Evolutionary conservation across 768 basidiomycete genomes (phyloP).

Genomic region (Psilocybe cyanescens): DNA sequence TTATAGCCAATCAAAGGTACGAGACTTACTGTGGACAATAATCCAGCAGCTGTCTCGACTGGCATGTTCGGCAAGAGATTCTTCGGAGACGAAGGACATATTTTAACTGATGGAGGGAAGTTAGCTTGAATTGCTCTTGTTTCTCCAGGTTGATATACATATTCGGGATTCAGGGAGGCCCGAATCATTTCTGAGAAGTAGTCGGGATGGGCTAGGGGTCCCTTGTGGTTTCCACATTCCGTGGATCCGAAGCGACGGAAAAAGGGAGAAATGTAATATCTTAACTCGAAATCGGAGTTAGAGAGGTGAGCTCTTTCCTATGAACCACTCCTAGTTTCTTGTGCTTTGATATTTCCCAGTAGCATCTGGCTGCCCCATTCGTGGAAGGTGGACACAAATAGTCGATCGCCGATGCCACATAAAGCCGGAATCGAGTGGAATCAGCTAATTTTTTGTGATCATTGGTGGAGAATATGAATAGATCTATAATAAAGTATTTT

Average conservation of each 20-base stretch:
- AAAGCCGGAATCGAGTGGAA: no score
- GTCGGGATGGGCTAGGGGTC: constrained; percentile 16
- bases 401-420: no score
- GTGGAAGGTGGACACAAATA: neutral
- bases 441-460: no score
- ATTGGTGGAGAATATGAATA: neutral
- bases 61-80: constrained; percentile 35
- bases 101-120: constrained; percentile 4
- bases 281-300: constrained; percentile 24
- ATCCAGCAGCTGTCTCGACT: constrained; percentile 51
- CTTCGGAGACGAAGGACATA: constrained; percentile 35
- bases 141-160: constrained; percentile 22
- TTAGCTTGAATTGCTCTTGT: neutral
- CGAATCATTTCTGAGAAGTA: constrained; percentile 6
- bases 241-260: constrained; percentile 12
- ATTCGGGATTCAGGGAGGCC: constrained; percentile 21
- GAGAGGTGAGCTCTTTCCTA: constrained; percentile 36
- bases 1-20: neutral
- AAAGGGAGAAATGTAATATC: neutral
- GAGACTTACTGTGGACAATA: constrained; percentile 72
- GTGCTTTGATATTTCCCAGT: neutral
- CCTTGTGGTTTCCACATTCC: constrained; percentile 17
- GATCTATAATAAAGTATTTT: neutral
- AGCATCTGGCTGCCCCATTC: neutral
- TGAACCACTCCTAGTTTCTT: neutral